A percentile compares a stretch with the other conserved stretches of the same genome.
phyloP scores from a whole-genome alignment of 2,329 filamentous ascomycete species.

The Karstenula rhodostoma region DNA sequence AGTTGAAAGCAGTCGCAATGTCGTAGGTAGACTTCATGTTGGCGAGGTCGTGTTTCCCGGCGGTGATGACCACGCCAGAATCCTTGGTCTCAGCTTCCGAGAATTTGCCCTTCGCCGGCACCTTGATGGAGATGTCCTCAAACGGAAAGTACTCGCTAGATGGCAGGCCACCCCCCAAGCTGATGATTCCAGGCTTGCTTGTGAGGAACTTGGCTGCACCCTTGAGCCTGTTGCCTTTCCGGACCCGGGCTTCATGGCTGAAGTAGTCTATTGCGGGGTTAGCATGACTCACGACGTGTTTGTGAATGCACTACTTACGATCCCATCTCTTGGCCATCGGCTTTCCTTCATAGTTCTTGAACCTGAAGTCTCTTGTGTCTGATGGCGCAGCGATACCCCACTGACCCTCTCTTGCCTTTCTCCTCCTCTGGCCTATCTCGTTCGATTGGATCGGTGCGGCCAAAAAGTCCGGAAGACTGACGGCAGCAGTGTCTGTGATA shows the following conservation, averaged over 20 bases:
- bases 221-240: slow-evolving; percentile 73
- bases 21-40: slow-evolving; percentile 72
- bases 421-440: slow-evolving; percentile 72
- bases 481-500: slow-evolving; percentile 57
- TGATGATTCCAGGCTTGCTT: slow-evolving; percentile 84
- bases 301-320: slow-evolving; percentile 62
- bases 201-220: slow-evolving; percentile 76
- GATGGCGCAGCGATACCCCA: slow-evolving; percentile 80
- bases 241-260: slow-evolving; percentile 62
- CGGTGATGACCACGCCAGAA: slow-evolving; percentile 67
- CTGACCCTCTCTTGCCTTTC: slow-evolving; percentile 73
- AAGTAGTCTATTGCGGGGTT: slow-evolving; percentile 48
- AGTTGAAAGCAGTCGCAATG: slow-evolving; percentile 89
- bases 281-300: neutral
- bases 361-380: slow-evolving; percentile 82
- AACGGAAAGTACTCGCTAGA: slow-evolving; percentile 94
- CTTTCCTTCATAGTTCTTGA: slow-evolving; percentile 68
- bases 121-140: slow-evolving; percentile 76
- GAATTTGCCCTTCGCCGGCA: slow-evolving; percentile 75
- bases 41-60: slow-evolving; percentile 84
- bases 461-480: slow-evolving; percentile 60
- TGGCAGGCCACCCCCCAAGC: slow-evolving; percentile 89
- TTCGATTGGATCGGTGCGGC: slow-evolving; percentile 62
- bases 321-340: slow-evolving; percentile 85
- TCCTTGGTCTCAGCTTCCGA: slow-evolving; percentile 71